Base-by-base conservation (phyloP, 345 rosid genomes). In the Clarkia xantiana region DNA sequence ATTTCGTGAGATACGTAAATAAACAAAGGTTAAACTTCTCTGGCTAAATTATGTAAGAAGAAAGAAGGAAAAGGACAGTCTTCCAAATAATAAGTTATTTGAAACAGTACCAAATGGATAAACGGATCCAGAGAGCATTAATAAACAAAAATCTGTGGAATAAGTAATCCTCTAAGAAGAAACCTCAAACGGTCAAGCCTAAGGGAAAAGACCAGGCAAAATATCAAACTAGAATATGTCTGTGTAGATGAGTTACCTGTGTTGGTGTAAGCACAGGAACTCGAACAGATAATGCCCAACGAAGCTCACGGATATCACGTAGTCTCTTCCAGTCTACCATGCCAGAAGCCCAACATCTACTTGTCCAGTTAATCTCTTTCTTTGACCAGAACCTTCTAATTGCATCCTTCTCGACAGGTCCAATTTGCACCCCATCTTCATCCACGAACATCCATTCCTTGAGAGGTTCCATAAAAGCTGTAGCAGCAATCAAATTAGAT, bases 381-480 rank as follows among this genome's bases (percentile, higher is more conserved):
- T 87, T 91, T 44, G 94, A 91, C 96, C 99, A 87, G 58, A 78
- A 79, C 67, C 81, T 78, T 82, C 99, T 80, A 52, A 91, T 74
- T 58, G 85, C 82, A 68, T 91, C 99, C 72, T 91, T 91, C 80
- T 87, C 90, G 36, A 91, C 59, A 14, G 99, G 99, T 63, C 99
- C 99, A 59, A 78, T 77, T 71, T 84, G 75, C 51, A 68, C 68
- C 59, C 96, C 95, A 71, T 74, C 71, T 57, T 80, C 75, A 62
- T 78, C 88, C 47, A 76, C 57, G 63, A 78, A 82, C 85, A 80
- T 82, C 99, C 99, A 91, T 71, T 91, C 99, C 75, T 91, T 91
- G 34, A 80, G 88, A 34, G 99, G 88, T 70, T 91, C 99, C 99
- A 91, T 84, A 72, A 91, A 91, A 49, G 99, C 99, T 64, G 90